Evolutionary conservation across 495 filamentous ascomycete genomes (phyloP).

Genomic region (Talaromyces trachyspermus): DNA sequence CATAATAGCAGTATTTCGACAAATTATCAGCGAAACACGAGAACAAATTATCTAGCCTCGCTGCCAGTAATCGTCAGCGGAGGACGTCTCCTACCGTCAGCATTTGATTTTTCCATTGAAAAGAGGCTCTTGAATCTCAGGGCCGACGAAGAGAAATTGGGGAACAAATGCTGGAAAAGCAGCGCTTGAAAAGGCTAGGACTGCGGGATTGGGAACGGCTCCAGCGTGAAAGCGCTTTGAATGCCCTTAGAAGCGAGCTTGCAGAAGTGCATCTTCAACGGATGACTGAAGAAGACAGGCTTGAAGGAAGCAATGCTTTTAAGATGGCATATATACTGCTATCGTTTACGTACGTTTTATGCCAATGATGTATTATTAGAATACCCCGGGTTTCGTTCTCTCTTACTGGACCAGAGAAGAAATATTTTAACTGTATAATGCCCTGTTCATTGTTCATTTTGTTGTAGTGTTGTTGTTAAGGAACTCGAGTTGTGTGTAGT

Average conservation of each 20-base stretch:
- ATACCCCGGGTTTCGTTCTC: too few species aligned
- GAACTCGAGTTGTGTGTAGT: too few species aligned
- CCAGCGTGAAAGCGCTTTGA: conserved; percentile 51
- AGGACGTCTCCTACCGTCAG: conserved; percentile 34
- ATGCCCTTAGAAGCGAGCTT: conserved; percentile 51
- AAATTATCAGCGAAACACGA: conserved; percentile 44
- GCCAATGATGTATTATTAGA: not conserved
- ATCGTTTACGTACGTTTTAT: not conserved
- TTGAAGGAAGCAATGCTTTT: conserved; percentile 36
- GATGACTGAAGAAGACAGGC: conserved; percentile 47
- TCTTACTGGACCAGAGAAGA: too few species aligned
- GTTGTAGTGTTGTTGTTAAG: too few species aligned
- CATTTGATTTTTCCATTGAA: conserved; percentile 31
- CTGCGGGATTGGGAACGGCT: conserved; percentile 53
- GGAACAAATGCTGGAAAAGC: conserved; percentile 48
- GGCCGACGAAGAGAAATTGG: conserved; percentile 46
- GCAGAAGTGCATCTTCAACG: conserved; percentile 54
- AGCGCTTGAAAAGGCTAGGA: conserved; percentile 41
- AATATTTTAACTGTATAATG: too few species aligned
- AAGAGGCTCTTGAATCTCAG: conserved; percentile 47
- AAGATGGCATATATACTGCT: conserved; percentile 13
- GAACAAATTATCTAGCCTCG: conserved; percentile 42
- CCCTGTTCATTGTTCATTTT: too few species aligned
- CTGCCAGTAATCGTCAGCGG: conserved; percentile 45
- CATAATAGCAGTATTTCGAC: conserved; percentile 41